These are phyloP conservation scores for Gossypium stocksii DNA, from an alignment of 345 rosid genomes.

Conservation along the genomic window DNA sequence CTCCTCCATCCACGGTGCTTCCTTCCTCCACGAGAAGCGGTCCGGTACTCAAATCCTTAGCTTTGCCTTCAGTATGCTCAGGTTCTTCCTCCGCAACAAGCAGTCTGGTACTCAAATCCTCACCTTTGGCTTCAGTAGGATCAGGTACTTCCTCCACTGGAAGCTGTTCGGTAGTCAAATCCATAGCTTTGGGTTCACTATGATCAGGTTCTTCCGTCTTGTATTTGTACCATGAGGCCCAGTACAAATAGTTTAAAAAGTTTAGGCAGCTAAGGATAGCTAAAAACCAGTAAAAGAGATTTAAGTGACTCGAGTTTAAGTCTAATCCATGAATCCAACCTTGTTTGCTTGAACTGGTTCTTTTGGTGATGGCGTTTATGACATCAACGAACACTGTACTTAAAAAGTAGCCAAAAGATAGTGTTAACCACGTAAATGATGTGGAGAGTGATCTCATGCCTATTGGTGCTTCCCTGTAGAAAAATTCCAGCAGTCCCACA, in stretches of 20 bases:
- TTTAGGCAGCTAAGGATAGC: slow-evolving; percentile 38
- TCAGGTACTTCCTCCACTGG: background rate
- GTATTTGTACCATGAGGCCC: slow-evolving; percentile 50
- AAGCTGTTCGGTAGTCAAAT: background rate
- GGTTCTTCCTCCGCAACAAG: background rate
- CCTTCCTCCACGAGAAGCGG: background rate
- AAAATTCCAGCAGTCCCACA: slow-evolving; percentile 44
- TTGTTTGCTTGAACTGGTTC: slow-evolving; percentile 25
- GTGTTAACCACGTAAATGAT: slow-evolving; percentile 36
- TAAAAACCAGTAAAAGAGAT: slow-evolving; percentile 46
- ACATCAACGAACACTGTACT: slow-evolving; percentile 31
- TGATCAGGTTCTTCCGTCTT: slow-evolving; percentile 18
- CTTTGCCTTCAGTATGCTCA: background rate
- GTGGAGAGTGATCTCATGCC: slow-evolving; percentile 44
- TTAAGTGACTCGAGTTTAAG: slow-evolving; percentile 32
- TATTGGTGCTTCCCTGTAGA: slow-evolving; percentile 39
- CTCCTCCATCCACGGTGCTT: background rate
- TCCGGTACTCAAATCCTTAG: background rate
- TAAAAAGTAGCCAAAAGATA: slow-evolving; percentile 38
- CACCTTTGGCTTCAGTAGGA: background rate
- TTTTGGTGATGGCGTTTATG: slow-evolving; percentile 30
- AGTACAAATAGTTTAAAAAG: slow-evolving; percentile 24
- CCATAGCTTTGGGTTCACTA: background rate
- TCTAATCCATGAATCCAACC: slow-evolving; percentile 39
- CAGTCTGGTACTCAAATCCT: background rate